Percentiles rank a stretch among this genome's conserved stretches.
These are phyloP conservation scores for Leptomonas pyrrhocoris DNA, from an alignment of 208 protist genomes.

Conservation along the genomic window DNA sequence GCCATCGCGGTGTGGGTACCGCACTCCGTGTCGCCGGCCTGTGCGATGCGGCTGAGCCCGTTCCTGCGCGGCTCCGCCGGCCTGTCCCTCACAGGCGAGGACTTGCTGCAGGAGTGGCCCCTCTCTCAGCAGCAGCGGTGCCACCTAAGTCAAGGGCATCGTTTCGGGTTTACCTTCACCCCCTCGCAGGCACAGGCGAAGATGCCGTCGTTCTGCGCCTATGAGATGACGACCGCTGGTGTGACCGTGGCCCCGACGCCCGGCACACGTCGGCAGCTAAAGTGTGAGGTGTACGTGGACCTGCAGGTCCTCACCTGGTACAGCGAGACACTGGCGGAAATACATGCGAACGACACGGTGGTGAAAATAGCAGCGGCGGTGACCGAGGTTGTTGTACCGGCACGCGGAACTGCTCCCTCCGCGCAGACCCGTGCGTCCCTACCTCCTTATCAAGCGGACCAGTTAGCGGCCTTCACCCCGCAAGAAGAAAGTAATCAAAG, in stretches of 20 bases:
- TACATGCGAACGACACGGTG: background rate
- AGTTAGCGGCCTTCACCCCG: too few relatives aligned
- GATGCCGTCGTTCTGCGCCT: constrained; percentile 16
- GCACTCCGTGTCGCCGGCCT: constrained; percentile 20
- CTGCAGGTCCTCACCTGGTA: constrained; percentile 21
- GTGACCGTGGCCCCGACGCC: background rate
- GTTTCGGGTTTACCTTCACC: constrained; percentile 17
- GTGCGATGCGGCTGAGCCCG: constrained; percentile 21
- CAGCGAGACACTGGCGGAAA: background rate
- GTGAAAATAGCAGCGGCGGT: constrained; percentile 19
- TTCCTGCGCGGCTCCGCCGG: background rate
- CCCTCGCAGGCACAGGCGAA: constrained; percentile 7
- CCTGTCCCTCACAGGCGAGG: constrained; percentile 1
- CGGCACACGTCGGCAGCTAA: constrained; percentile 6
- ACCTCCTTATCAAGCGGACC: too few relatives aligned
- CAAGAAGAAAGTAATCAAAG: background rate
- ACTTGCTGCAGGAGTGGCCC: constrained; percentile 9
- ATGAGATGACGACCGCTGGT: constrained; percentile 2
- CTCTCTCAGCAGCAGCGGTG: constrained; percentile 10
- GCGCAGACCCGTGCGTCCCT: too few relatives aligned
- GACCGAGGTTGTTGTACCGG: constrained; percentile 1
- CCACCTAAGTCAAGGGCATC: constrained; percentile 9
- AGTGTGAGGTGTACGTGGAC: constrained; percentile 25
- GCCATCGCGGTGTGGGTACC: constrained; percentile 12
- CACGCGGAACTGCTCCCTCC: background rate